A percentile compares a stretch with the other conserved stretches of the same genome.
Conservation (phyloP, 805 yeast genomes). For the Isabelozyma pseudorhagii region DNA sequence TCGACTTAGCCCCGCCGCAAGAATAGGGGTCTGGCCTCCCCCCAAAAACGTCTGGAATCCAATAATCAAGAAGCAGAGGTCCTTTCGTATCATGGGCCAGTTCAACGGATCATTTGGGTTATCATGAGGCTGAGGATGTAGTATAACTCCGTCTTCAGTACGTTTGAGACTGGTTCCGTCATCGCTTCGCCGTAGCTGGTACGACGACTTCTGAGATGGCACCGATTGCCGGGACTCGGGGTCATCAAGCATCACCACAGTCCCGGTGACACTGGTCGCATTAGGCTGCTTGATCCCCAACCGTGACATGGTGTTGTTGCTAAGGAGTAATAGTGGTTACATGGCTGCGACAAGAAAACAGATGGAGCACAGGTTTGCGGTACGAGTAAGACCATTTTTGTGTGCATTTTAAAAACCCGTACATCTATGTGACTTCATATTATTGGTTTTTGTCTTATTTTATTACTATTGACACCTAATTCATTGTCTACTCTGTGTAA, state of each 20-base stretch:
- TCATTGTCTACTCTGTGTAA: too few species aligned
- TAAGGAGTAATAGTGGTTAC: background rate
- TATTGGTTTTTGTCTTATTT: too few species aligned
- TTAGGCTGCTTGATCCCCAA: conserved; percentile 43
- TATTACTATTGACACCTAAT: too few species aligned
- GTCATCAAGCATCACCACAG: conserved; percentile 38
- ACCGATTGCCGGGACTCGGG: conserved; percentile 11
- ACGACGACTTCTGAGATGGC: background rate
- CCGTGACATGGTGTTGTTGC: background rate
- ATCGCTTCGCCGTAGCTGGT: conserved; percentile 1
- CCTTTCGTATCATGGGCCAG: conserved; percentile 62
- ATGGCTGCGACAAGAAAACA: background rate
- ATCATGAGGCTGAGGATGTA: conserved; percentile 62
- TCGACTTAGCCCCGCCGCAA: conserved; percentile 52
- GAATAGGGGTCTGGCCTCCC: conserved; percentile 60
- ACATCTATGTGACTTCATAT: too few species aligned
- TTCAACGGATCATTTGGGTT: conserved; percentile 64
- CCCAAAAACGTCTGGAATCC: conserved; percentile 58
- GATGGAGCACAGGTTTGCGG: background rate
- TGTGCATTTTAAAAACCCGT: too few species aligned
- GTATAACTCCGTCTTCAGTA: conserved; percentile 46
- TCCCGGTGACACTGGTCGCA: conserved; percentile 45
- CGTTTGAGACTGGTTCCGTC: conserved; percentile 33
- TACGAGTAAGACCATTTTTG: background rate
- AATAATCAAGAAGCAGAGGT: conserved; percentile 47